Evolutionary conservation across 1,284 basidiomycete species (phyloP).

Genomic region (Ganoderma meredithae): DNA sequence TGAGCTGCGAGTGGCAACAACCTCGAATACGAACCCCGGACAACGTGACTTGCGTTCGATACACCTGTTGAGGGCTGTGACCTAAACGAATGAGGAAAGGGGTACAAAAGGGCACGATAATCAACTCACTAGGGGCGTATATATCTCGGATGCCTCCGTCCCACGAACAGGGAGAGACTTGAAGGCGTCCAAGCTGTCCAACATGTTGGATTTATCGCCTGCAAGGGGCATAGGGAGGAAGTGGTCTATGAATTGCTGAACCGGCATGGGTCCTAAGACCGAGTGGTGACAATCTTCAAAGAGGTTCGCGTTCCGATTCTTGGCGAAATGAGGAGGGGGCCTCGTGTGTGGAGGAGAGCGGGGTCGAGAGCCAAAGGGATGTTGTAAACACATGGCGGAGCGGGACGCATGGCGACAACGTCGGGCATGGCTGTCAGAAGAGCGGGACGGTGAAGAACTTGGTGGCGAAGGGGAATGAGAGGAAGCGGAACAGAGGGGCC

Average conservation of each 20-base stretch:
- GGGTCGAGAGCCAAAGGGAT: not conserved
- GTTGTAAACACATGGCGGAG: not conserved
- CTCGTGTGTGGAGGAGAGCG: constrained; percentile 5
- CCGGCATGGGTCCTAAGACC: not conserved
- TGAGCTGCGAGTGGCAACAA: not conserved
- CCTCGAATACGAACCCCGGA: not conserved
- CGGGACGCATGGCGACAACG: too few relatives aligned
- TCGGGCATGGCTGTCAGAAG: too few relatives aligned
- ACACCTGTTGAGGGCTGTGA: not conserved
- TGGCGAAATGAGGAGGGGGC: constrained; percentile 35
- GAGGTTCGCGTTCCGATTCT: constrained; percentile 37
- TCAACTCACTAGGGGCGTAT: constrained; percentile 34
- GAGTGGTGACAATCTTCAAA: constrained; percentile 1
- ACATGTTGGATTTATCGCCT: not conserved
- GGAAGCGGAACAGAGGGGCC: too few relatives aligned
- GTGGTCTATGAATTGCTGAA: not conserved
- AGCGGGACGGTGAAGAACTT: too few relatives aligned
- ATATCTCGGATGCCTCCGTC: constrained; percentile 34
- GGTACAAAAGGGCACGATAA: constrained; percentile 30
- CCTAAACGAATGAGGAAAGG: not conserved
- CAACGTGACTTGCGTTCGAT: not conserved
- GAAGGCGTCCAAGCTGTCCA: not conserved
- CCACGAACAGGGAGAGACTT: constrained; percentile 28
- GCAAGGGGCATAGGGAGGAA: not conserved
- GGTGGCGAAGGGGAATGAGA: too few relatives aligned